Evolutionary conservation across 2,329 filamentous ascomycete genomes (phyloP), one percentile per base, ranked within the genome.

Genomic region (Alternaria arborescens): DNA sequence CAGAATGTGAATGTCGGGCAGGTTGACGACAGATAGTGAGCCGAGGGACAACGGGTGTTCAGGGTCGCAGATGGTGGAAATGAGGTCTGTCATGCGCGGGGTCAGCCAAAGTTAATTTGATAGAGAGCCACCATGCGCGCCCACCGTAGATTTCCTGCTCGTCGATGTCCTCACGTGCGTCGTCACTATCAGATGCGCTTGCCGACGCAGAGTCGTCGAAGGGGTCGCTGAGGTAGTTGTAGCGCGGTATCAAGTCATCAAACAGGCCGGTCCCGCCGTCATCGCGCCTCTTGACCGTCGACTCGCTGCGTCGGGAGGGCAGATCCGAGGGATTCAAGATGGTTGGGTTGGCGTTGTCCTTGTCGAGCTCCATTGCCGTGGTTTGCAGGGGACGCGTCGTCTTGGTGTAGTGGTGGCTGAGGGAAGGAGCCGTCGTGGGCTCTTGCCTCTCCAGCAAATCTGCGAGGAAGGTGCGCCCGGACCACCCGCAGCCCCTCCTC

Each of bases 11-110:
- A 99, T 97, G 79, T 99, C 95, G 32, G 91, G 89, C n/a, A 99
- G 88, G 69, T 96, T 97, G 69, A 99, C 93, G 53, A 99, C 95
- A 34, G 94, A 93, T 41, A 99, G 86, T 72, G 95, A 93, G 63
- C 94, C 95, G 50, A 99, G 87, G 3, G 94, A 97, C 54, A 97
- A 88, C 38, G 95, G 95, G 76, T 99, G 95, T 81, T 99, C 95
- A 2, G 95, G 95, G 78, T 99, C 95, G 24, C 92, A 94, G 73
- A 99, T 97, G 70, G 91, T 91, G 65, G 93, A 92, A 71, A 99
- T 95, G 62, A 99, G 86, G 82, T 99, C 94, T 95, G 66, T 55
- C 63, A 66, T 59, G 60, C 57, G 42, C 53, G 44, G 59, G 48
- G 65, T 77, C 61, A 77, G 72, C 62, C 54, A 58, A 20, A 24